Base-by-base conservation (phyloP, 768 basidiomycete species). In the Rhodotorula kratochvilovae region DNA sequence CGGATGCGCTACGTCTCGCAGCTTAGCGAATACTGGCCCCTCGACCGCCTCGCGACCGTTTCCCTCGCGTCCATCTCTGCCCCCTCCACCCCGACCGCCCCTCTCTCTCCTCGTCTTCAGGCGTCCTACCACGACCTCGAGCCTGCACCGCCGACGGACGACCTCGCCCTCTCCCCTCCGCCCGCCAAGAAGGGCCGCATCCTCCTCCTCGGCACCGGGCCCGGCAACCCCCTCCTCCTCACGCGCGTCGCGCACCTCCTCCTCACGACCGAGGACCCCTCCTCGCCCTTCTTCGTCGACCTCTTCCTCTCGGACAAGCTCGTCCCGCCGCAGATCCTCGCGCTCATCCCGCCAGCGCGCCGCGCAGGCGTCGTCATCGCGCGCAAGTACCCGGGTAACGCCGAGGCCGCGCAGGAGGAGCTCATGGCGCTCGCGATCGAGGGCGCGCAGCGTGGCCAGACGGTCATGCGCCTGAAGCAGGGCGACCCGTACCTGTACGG, bases 401-500 rank as follows among this genome's bases (percentile, higher is more conserved):
- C 92, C 4, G 95, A 99, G 60, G 89, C 89, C 23, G 92, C 94
- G 3, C 96, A 99, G 80, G 85, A 84, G 48, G 96, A 98, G 81
- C 87, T 98, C 85, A 95, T 96, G 92, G 87, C 90, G 70, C 86
- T 89, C 10, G 96, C 92, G 4, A 82, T 97, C 16, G 89, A 89
- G 43, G 92, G 88, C 21, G 94, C 92, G 1, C 82, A 81, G 61
- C 51, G 51, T n/a, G 96, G 95, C 0, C 81, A 92, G 69, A 89
- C 87, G 12, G 94, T 99, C 35, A 90, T 99, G 45, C 84, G 95
- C 63, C 84, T 99, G 27, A 98, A 99, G 82, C 96, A 98, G 84
- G 96, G 96, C 21, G 96, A 99, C 79, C 96, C 96, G 19, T 88
- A 89, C 25, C 87, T 99, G 0, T 99, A 96, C 78, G 96, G 91